Evolutionary conservation across 257 asterid genomes (phyloP), one percentile per base, ranked within the genome.

Genomic region (Ophiorrhiza pumila): DNA sequence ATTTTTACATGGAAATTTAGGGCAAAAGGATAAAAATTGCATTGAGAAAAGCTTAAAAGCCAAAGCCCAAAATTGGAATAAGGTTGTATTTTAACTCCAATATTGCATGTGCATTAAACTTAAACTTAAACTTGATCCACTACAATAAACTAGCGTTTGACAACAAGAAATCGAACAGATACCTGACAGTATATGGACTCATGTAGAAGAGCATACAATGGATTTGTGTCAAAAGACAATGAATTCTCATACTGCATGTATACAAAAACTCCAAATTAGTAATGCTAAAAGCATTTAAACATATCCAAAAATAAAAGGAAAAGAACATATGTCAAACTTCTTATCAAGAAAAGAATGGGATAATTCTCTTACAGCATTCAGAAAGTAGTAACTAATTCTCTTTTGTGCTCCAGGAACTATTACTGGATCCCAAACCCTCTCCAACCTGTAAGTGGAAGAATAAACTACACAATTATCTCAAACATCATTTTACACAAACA

Each of bases 171-270:
- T 18, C 9, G 65, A 31, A 56, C 27, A 34, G 47, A 74, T 87
- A 94, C 99, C 97, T 94, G 92, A 76, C 98, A 91, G 79, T 88
- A 94, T 80, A 94, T 87, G 81, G 95, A 81, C 86, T 94, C 99
- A 5, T 94, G 99, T 89, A 94, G 74, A 65, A 91, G 75, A 35
- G 98, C 99, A 75, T 87, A 94, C 68, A 94, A 82, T 55, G 99
- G 99, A 81, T 94, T 94, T 76, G 87, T 80, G 77, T 88, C 91
- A 58, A 90, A 86, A 74, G 71, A 83, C 83, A 94, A 78, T 92
- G 96, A 89, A 81, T 69, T 88, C 84, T 94, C 99, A 58, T 78
- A 94, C 99, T 94, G 97, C 93, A 84, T 47, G 53, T 22, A 56
- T 53, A 71, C 47, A 76, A 6, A 78, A 43, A 72, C 37, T 25